Conservation (phyloP, 2,329 filamentous ascomycete species). For the Cordyceps cateniannulata region DNA sequence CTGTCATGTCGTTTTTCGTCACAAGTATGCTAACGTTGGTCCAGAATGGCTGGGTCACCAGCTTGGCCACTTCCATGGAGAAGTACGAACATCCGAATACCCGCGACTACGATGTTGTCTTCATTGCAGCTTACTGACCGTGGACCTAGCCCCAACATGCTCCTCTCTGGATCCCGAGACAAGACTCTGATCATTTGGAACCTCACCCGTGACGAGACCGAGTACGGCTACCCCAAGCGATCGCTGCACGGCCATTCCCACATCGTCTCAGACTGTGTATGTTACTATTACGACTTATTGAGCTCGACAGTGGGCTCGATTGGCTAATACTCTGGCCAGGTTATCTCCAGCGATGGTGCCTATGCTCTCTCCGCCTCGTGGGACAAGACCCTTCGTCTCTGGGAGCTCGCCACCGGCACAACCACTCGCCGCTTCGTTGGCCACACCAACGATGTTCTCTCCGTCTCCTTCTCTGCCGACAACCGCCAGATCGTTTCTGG, state of each 20-base stretch:
- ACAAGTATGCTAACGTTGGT: slow-evolving; percentile 16
- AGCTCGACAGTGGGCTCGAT: slow-evolving; percentile 17
- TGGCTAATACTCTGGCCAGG: slow-evolving; percentile 43
- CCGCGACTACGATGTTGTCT: neutral
- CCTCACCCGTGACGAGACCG: slow-evolving; percentile 95
- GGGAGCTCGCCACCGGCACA: slow-evolving; percentile 95
- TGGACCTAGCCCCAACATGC: slow-evolving; percentile 83
- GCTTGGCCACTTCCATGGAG: slow-evolving; percentile 96
- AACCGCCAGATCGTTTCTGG: slow-evolving; percentile 99
- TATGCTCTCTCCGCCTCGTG: slow-evolving; percentile 98
- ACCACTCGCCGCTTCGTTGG: slow-evolving; percentile 98
- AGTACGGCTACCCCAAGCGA: slow-evolving; percentile 99
- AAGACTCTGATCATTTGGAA: slow-evolving; percentile 99
- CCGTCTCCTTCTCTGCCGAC: slow-evolving; percentile 99
- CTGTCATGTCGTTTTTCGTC: neutral
- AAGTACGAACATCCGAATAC: slow-evolving; percentile 57
- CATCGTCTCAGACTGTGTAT: slow-evolving; percentile 99
- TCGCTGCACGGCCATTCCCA: slow-evolving; percentile 98
- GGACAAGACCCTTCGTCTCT: slow-evolving; percentile 99
- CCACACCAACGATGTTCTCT: slow-evolving; percentile 99
- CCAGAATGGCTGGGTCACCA: slow-evolving; percentile 96
- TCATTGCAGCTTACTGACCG: slow-evolving; percentile 15
- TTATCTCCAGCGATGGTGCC: slow-evolving; percentile 98
- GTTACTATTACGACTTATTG: slow-evolving; percentile 35
- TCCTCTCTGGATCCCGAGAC: slow-evolving; percentile 94